A percentile compares a stretch with the other conserved stretches of the same genome.
Evolutionary conservation across 1,284 basidiomycete genomes (phyloP).

Genomic region (Takashimella tepidaria): DNA sequence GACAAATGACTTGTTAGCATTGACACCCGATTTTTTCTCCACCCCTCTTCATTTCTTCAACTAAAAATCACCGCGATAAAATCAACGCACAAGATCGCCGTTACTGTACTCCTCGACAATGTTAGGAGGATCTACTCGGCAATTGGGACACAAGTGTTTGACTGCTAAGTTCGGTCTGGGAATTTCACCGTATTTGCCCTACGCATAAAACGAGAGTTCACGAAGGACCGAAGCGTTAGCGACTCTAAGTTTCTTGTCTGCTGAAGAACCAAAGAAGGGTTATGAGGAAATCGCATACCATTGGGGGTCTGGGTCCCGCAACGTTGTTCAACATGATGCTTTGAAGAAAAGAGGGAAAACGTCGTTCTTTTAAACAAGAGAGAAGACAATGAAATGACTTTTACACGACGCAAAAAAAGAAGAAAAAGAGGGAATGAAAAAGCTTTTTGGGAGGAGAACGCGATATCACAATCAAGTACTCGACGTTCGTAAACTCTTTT

Average conservation of each 20-base stretch:
- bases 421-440: conserved; percentile 3
- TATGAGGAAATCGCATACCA: conserved; percentile 27
- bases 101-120: conserved; percentile 96
- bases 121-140: conserved; percentile 83
- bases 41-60: too few relatives aligned
- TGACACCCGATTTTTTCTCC: not conserved
- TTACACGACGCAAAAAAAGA: too few relatives aligned
- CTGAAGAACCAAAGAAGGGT: not conserved
- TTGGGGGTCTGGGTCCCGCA: conserved; percentile 33
- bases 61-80: not conserved
- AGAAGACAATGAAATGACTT: too few relatives aligned
- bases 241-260: not conserved
- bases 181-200: conserved; percentile 55
- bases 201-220: not conserved
- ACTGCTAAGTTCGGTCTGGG: conserved; percentile 63
- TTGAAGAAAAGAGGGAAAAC: too few relatives aligned
- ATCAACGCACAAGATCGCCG: conserved; percentile 74
- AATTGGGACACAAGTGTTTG: conserved; percentile 89
- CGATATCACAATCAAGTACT: not conserved
- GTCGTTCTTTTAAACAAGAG: not conserved
- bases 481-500: not conserved
- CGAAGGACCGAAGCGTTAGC: not conserved
- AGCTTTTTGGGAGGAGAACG: conserved; percentile 1
- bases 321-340: conserved; percentile 20
- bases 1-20: too few relatives aligned